Evolutionary conservation across 192 early-diverging fungal species (phyloP).

Genomic region (Coemansia erecta): DNA sequence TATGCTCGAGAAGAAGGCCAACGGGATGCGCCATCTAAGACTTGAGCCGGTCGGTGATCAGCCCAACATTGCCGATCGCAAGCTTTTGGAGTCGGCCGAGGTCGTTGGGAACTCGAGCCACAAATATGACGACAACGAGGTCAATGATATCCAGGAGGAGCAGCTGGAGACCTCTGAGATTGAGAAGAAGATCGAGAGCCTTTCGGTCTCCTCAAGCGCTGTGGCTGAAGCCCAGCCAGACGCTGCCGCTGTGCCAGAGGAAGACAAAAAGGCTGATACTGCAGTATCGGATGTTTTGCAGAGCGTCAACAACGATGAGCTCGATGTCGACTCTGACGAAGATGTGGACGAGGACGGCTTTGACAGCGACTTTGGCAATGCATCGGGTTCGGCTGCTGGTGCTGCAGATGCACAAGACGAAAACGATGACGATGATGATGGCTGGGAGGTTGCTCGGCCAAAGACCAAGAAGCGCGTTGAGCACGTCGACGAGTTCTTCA

Average conservation of each 20-base stretch:
- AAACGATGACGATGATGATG: slow-evolving; percentile 41
- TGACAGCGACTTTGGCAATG: neutral
- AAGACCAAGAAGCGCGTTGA: slow-evolving; percentile 22
- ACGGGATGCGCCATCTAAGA: slow-evolving; percentile 69
- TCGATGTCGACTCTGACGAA: slow-evolving; percentile 18
- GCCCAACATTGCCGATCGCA: slow-evolving; percentile 32
- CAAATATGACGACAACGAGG: neutral
- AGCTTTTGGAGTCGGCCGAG: slow-evolving; percentile 19
- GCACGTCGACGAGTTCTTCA: slow-evolving; percentile 56
- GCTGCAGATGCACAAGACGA: slow-evolving; percentile 9
- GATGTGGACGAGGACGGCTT: slow-evolving; percentile 7
- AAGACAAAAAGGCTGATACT: neutral
- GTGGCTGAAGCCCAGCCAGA: neutral
- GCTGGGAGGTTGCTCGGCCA: slow-evolving; percentile 50
- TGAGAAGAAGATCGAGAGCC: slow-evolving; percentile 5
- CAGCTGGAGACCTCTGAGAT: neutral
- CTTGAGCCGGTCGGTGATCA: slow-evolving; percentile 57
- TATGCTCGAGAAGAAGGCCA: slow-evolving; percentile 78
- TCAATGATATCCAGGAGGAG: neutral
- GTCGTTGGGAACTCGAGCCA: neutral
- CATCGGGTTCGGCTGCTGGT: neutral
- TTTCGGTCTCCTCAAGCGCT: neutral
- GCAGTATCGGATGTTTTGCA: slow-evolving; percentile 1
- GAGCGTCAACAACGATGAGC: slow-evolving; percentile 12
- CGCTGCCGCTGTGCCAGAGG: neutral